Base-by-base conservation (phyloP, 1,284 basidiomycete species). In the Ganoderma lingzhi region DNA sequence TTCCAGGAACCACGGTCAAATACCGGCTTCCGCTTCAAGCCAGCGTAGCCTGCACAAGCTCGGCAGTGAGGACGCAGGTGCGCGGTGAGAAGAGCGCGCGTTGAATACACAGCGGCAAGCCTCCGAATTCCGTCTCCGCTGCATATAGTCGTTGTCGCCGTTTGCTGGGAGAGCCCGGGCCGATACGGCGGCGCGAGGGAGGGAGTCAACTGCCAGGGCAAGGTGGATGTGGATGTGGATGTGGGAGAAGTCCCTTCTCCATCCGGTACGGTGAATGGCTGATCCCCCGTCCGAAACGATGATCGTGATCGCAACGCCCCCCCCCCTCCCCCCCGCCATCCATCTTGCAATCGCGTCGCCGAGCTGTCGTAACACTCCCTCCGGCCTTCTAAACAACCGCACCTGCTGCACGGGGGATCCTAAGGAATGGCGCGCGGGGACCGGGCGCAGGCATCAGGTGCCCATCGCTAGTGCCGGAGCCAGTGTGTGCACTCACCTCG, bases 391-490 rank as follows among this genome's bases (percentile, higher is more conserved):
- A 51, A 48, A n/a, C 5, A 14, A 28, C 48, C 19, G 48, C 48
- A 10, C 28, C n/a, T 51, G 23, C n/a, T 51, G 23, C 48, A 28
- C 1, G 19, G 17, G 17, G 42, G 39, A 14, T 14, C 39, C 39
- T 41, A 9, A 14, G 39, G 2, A 12, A 41, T 9, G 39, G 39
- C 39, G 48, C 48, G 48, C 48, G 48, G 48, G 45, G 35, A 35
- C 35, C 35, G 19, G 45, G 48, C 48, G 48, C 48, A 51, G 48
- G 48, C 23, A 23, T 51, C 48, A 51, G 48, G 48, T 51, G 48
- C 23, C 48, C 19, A 19, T 8, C 23, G 48, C 48, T 51, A 51
- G 48, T 51, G 48, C 48, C 48, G 48, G 48, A 51, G 48, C 48
- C 48, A 28, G 45, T 23, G 19, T 48, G 6, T n/a, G n/a, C 19